Evolutionary conservation across 2,329 filamentous ascomycete species (phyloP).

Genomic region (Aureobasidium melanogenum): DNA sequence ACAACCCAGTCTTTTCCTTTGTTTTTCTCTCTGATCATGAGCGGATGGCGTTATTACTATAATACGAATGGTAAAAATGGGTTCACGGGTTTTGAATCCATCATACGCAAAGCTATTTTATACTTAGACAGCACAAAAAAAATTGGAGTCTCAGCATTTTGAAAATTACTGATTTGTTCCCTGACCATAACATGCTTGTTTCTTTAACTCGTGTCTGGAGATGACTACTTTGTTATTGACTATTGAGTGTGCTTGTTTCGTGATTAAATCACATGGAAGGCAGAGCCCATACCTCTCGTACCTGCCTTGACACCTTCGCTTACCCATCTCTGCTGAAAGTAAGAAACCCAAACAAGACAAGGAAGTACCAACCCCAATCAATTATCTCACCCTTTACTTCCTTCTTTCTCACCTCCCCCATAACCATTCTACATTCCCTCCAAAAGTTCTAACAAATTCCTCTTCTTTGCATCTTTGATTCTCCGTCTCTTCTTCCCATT

Average conservation of each 20-base stretch:
- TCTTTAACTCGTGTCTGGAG: too few species aligned
- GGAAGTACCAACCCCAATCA: too few species aligned
- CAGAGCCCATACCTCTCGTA: too few species aligned
- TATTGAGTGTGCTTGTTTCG: too few species aligned
- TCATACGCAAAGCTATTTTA: not conserved
- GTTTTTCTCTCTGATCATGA: not conserved
- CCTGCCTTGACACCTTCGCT: too few species aligned
- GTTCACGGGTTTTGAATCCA: not conserved
- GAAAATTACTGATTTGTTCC: not conserved
- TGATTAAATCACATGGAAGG: too few species aligned
- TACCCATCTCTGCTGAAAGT: too few species aligned
- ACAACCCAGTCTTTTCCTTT: not conserved
- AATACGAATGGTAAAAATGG: not conserved
- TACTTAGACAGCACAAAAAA: constrained; percentile 2
- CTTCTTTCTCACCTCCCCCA: too few species aligned
- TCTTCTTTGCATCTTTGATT: not conserved
- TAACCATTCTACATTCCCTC: not conserved
- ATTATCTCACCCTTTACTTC: too few species aligned
- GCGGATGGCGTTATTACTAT: not conserved
- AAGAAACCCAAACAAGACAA: too few species aligned
- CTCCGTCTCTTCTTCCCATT: not conserved
- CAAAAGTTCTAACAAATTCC: not conserved
- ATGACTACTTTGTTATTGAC: too few species aligned
- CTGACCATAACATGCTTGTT: too few species aligned
- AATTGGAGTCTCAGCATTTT: not conserved